Conservation (phyloP, 1,284 basidiomycete genomes). For the Irpex sp. region DNA sequence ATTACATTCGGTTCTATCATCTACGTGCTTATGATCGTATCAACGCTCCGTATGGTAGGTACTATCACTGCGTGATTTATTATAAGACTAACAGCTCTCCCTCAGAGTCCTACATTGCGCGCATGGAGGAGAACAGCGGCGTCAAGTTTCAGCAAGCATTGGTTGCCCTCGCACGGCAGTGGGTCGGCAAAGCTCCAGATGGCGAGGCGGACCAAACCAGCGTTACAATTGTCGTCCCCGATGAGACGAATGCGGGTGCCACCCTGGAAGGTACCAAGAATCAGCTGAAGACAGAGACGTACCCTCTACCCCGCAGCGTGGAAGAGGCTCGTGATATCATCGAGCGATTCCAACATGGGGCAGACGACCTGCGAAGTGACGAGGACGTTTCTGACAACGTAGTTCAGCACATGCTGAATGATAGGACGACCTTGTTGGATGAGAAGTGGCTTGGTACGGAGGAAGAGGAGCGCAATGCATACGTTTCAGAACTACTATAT, state of each 20-base stretch:
- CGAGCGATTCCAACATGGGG: conserved; percentile 62
- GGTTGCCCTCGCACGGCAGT: conserved; percentile 82
- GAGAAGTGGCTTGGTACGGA: conserved; percentile 83
- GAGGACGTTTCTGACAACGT: conserved; percentile 70
- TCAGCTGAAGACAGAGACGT: conserved; percentile 53
- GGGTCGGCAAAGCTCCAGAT: conserved; percentile 48
- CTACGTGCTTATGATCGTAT: conserved; percentile 89
- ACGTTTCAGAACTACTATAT: conserved; percentile 76
- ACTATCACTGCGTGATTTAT: neutral
- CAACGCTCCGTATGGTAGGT: conserved; percentile 69
- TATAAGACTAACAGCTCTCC: neutral
- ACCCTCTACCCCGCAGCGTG: conserved; percentile 61
- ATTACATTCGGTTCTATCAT: conserved; percentile 88
- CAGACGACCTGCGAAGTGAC: conserved; percentile 50
- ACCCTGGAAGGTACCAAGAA: conserved; percentile 35
- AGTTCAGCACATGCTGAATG: conserved; percentile 72
- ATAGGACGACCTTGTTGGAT: conserved; percentile 53
- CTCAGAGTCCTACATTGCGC: conserved; percentile 54
- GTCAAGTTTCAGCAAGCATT: conserved; percentile 84
- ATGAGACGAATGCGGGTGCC: conserved; percentile 35
- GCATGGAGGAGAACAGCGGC: conserved; percentile 74
- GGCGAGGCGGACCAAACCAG: conserved; percentile 32
- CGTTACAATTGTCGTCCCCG: conserved; percentile 48
- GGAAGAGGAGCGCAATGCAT: conserved; percentile 80
- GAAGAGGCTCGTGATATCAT: conserved; percentile 67